Conservation (phyloP, 1,284 basidiomycete genomes). For the Sporisorium sorghi region DNA sequence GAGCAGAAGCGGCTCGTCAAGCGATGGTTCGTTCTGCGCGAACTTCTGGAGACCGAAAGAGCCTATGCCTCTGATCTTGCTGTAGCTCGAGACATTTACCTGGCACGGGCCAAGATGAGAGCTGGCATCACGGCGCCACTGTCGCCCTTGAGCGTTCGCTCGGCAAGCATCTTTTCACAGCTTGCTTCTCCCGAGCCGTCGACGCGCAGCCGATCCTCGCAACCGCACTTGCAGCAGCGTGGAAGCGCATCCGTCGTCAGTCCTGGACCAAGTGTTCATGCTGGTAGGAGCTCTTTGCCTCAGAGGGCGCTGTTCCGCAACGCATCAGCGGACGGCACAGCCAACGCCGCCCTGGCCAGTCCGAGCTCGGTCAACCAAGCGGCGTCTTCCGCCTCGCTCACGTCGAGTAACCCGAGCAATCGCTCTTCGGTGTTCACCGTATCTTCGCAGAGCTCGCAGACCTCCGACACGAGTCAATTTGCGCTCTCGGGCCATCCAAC, state of each 20-base stretch:
- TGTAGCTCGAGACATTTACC: constrained; percentile 83
- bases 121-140: constrained; percentile 56
- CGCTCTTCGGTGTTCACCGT: constrained; percentile 62
- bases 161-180: constrained; percentile 41
- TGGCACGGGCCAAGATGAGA: constrained; percentile 66
- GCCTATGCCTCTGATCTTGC: constrained; percentile 89
- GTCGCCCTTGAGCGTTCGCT: constrained; percentile 34
- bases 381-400: constrained; percentile 33
- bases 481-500: constrained; percentile 20
- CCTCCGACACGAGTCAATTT: constrained; percentile 48
- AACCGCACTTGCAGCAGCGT: constrained; percentile 33
- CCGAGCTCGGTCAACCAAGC: constrained; percentile 19
- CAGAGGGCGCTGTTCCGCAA: constrained; percentile 40
- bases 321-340: constrained; percentile 38
- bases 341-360: constrained; percentile 14
- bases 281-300: constrained; percentile 4
- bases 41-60: constrained; percentile 78
- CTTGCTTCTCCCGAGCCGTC: constrained; percentile 36
- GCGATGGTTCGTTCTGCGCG: constrained; percentile 83
- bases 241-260: constrained; percentile 12
- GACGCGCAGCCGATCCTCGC: constrained; percentile 22
- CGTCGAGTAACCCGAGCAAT: constrained; percentile 59
- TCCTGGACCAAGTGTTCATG: constrained; percentile 4
- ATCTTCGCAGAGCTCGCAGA: constrained; percentile 61
- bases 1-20: constrained; percentile 73